Evolutionary conservation across 2,329 filamentous ascomycete genomes (phyloP).

Genomic region (Ceratocystis variospora): DNA sequence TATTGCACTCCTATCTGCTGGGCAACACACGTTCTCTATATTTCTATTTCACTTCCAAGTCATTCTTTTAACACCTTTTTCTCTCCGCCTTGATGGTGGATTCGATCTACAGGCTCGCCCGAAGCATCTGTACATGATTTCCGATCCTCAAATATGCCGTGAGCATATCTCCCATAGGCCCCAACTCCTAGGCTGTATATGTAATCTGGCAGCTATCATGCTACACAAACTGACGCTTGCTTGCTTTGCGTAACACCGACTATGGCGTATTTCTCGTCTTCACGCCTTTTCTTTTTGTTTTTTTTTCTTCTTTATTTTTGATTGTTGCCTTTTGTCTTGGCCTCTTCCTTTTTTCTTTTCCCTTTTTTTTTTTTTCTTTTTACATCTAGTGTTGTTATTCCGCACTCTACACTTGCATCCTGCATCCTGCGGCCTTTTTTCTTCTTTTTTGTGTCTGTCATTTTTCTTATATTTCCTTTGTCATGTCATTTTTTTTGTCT

Average conservation of each 20-base stretch:
- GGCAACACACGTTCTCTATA: neutral
- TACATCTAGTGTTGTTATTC: neutral
- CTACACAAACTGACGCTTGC: neutral
- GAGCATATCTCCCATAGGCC: neutral
- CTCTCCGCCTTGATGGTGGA: neutral
- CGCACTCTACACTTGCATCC: neutral
- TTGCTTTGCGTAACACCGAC: neutral
- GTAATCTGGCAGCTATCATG: too few species aligned
- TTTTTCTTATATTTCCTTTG: constrained; percentile 10
- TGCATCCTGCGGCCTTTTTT: neutral
- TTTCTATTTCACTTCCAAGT: neutral
- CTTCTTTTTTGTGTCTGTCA: neutral
- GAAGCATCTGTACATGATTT: neutral
- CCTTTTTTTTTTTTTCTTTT: neutral
- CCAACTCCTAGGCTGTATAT: neutral
- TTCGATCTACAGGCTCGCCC: neutral
- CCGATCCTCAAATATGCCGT: neutral
- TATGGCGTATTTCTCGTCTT: neutral
- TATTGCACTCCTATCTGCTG: neutral
- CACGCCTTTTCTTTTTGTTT: neutral
- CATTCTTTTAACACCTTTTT: neutral
- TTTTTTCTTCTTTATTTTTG: neutral
- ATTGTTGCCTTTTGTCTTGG: neutral
- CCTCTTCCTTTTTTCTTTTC: neutral
- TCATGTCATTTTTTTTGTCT: constrained; percentile 7